phyloP scores from a whole-genome alignment of 2,329 filamentous ascomycete genomes.

The Alternaria arbusti region DNA sequence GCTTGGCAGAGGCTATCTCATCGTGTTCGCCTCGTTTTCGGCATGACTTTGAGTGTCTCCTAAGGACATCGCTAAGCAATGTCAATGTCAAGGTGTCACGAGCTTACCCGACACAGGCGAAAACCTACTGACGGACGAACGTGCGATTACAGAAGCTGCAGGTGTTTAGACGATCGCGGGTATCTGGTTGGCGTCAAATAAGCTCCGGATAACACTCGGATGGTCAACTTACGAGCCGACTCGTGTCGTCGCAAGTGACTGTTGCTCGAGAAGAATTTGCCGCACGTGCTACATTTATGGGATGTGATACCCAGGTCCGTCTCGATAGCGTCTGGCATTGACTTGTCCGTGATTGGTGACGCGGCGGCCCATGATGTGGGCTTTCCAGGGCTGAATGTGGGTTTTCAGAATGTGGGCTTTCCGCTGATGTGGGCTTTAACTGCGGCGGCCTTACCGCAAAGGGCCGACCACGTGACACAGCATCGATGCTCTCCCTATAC shows the following conservation, averaged over 20 bases:
- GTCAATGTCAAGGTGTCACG: neutral
- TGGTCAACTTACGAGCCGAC: neutral
- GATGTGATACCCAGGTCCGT: neutral
- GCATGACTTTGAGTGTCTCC: slow-evolving; percentile 7
- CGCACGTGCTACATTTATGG: neutral
- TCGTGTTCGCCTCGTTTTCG: slow-evolving; percentile 1
- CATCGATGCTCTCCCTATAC: neutral
- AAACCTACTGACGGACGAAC: neutral
- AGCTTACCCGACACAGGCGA: neutral
- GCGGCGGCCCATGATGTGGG: neutral
- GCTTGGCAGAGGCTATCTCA: neutral
- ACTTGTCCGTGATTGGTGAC: neutral
- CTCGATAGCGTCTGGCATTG: neutral
- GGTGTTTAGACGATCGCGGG: neutral
- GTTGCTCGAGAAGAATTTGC: neutral
- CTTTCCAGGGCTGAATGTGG: neutral
- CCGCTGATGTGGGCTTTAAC: slow-evolving; percentile 13
- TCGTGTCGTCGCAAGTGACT: neutral
- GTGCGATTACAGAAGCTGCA: neutral
- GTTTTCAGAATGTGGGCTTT: slow-evolving; percentile 11
- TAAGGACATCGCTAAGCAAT: neutral
- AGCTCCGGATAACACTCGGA: neutral
- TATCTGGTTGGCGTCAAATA: neutral
- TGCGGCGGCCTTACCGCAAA: slow-evolving; percentile 1
- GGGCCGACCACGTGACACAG: neutral